Base-by-base conservation (phyloP, 139 green algal species). In the Edaphochlamys debaryana region DNA sequence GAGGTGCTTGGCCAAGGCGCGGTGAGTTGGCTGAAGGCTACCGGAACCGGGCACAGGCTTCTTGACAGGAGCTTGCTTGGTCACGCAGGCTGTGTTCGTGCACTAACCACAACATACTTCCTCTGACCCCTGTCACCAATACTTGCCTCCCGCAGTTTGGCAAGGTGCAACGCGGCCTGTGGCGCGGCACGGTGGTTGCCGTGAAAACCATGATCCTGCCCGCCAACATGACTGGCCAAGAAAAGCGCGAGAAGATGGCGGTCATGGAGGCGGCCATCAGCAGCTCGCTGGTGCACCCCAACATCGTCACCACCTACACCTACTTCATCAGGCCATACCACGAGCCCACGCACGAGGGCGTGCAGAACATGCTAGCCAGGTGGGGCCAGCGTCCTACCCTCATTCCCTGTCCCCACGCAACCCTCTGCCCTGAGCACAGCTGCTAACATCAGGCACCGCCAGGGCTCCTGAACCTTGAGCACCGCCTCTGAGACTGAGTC, bases 271-370 rank as follows among this genome's bases (percentile, higher is more conserved):
- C 85, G 20, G 85, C 85, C 62, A 86, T 86, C 70, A 82, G 69
- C 77, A 82, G 62, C 69, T 69, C 70, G 54, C 56, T 86, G 32
- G 42, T 66, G n/a, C 82, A 87, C 54, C 64, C 82, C n/a, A 87
- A 87, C 73, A 87, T 83, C 25, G 78, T 82, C 25, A 87, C 87
- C 64, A 87, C 80, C 38, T 92, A 88, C 80, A 89, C 85, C 32
- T 91, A 91, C 84, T 78, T 84, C 73, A 89, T 91, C 63, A 68
- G 79, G 48, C 87, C 84, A 1, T 87, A 74, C 82, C 77, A 79
- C 72, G 56, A 67, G 42, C 67, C 54, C 45, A 17, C 3, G 4
- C 62, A 74, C 60, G 32, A 52, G 2, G 32, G 42, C 20, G 25
- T 82, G 30, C 60, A 72, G 25, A 48, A 82, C 15, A 72, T 82